phyloP scores from a whole-genome alignment of 2,329 filamentous ascomycete genomes.

The Calycina herbarum region DNA sequence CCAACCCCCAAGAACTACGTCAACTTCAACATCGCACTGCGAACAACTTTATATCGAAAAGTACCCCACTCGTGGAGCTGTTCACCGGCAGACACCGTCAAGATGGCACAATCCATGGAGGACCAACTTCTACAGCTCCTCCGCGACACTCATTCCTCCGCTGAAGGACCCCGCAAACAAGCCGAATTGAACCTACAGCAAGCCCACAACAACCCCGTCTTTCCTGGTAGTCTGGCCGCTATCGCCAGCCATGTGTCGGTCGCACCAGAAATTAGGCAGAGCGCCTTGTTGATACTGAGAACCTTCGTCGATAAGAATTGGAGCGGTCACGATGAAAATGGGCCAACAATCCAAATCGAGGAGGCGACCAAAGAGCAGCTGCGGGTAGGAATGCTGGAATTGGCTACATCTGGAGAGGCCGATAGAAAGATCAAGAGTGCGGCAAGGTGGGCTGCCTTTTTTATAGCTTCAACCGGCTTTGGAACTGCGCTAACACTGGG shows the following conservation, averaged over 20 bases:
- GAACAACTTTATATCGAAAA: constrained; percentile 1
- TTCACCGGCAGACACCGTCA: constrained; percentile 1
- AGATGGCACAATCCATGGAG: constrained; percentile 63
- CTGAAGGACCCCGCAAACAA: constrained; percentile 75
- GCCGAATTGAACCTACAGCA: constrained; percentile 61
- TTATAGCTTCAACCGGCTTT: neutral
- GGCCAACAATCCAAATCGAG: constrained; percentile 60
- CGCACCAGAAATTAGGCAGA: constrained; percentile 74
- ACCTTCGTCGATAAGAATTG: constrained; percentile 83
- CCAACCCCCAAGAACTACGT: neutral
- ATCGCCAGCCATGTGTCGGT: constrained; percentile 77
- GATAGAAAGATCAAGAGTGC: constrained; percentile 86
- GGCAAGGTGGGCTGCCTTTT: constrained; percentile 65
- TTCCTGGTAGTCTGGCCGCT: constrained; percentile 76
- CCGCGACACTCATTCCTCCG: constrained; percentile 77
- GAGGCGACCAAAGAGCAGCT: constrained; percentile 74
- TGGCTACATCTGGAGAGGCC: constrained; percentile 68
- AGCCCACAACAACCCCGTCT: constrained; percentile 61
- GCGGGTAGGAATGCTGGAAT: constrained; percentile 70
- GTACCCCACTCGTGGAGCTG: neutral
- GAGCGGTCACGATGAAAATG: constrained; percentile 72
- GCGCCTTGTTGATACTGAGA: constrained; percentile 77
- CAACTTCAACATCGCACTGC: neutral
- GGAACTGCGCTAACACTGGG: constrained; percentile 7
- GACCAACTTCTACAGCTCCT: constrained; percentile 88